Base-by-base conservation (phyloP, 495 filamentous ascomycete species). In the Evernia prunastri region DNA sequence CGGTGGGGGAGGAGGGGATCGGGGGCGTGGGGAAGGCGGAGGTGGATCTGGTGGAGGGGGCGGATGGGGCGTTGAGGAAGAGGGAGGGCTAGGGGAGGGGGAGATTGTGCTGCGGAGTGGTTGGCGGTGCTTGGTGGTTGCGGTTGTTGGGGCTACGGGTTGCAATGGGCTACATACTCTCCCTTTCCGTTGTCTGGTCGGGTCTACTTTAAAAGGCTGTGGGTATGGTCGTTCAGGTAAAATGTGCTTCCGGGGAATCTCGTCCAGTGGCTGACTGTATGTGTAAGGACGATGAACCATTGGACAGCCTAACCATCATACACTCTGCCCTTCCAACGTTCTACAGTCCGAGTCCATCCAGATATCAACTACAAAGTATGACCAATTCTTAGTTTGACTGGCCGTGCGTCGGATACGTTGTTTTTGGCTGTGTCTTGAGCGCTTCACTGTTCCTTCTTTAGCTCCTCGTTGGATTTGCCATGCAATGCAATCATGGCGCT, bases 1-100 rank as follows among this genome's bases (percentile, higher is more conserved):
- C 88, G 39, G 92, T 87, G 73, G 79, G 80, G 31, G 77, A 81
- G 49, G 80, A 78, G 69, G 78, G 74, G 43, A 74, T 76, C 35
- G 77, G 75, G 47, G 76, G 80, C 29, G 69, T 75, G 33, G 81
- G 40, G 47, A 69, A 68, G 65, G 66, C 61, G 47, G 69, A 66
- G 54, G 39, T 36, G 39, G 63, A 70, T 58, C 43, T 63, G 33
- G 64, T 68, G 20, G 66, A 66, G 59, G 68, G 66, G 33, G 37
- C 35, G 29, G 67, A 70, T 61, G 69, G 69, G 49, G 67, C 67
- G 51, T 51, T 40, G 61, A 68, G 68, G 57, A 45, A 35, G n/a
- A 65, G 58, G 53, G 56, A 63, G 39, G n/a, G 31, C n/a, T 63
- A 62, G 53, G 29, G 5, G 5, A 12, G 17, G 25, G 18, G 42